Base-by-base conservation (phyloP, 768 basidiomycete species). In the Kockovaella imperatae region DNA sequence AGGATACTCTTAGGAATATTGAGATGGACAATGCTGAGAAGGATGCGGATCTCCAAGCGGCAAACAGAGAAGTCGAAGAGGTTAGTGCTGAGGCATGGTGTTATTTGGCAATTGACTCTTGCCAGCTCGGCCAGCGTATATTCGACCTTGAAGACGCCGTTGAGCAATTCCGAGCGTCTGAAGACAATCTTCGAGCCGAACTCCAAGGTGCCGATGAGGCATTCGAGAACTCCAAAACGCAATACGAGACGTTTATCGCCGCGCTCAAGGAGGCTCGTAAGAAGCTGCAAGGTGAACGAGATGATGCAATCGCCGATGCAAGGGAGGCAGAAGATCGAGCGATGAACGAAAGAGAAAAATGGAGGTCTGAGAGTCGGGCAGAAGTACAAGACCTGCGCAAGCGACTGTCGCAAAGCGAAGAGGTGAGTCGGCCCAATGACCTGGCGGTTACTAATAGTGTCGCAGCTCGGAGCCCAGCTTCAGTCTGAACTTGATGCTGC, bases 91-190 rank as follows among this genome's bases (percentile, higher is more conserved):
- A 10, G 5, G 18, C 51, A 24, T 20, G 29, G 17, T 5, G 17
- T 38, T 15, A 26, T 35, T 10, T n/a, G 11, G 21, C 42, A 32
- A 23, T 17, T 25, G 11, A 13, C 15, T 1, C 25, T 25, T 26
- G 2, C 10, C 50, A 74, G 74, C 67, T 73, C 26, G 80, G 86
- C 4, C 82, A 86, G 52, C 74, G 75, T 45, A 79, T 95, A 7
- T 89, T 85, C 69, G 74, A 80, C 35, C 78, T 93, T 1, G 93
- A 97, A 64, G 87, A 93, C 51, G 84, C 89, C 62, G 79, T 82
- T 45, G 87, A 91, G 53, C 76, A 69, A 24, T 56, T 67, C 29
- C 59, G 63, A 35, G 57, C 50, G 1, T 44, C 62, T 14, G 56
- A 72, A 35, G 38, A 54, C 5, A 64, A 79, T 25, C 67, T 74